Percentiles rank a stretch among this genome's conserved stretches.
Conservation (phyloP, 148 eudicot species). For the Talinum fruticosum region DNA sequence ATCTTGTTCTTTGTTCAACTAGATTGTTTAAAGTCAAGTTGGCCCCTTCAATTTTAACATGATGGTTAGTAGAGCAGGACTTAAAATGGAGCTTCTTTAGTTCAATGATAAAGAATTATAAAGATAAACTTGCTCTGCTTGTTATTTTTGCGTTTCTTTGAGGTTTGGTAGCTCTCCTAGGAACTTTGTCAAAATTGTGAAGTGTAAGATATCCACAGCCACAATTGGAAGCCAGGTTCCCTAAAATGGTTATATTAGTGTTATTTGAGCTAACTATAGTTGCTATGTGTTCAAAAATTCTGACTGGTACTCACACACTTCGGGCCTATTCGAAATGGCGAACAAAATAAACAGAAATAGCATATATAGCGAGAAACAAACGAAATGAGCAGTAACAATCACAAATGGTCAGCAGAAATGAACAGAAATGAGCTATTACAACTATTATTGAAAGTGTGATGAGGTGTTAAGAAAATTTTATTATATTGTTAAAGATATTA, state of each 20-base stretch:
- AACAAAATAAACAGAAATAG: too few relatives aligned
- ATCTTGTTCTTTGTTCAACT: background rate
- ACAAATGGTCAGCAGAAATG: too few relatives aligned
- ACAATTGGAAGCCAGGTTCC: background rate
- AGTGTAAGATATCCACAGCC: background rate
- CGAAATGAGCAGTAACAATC: too few relatives aligned
- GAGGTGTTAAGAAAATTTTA: too few relatives aligned
- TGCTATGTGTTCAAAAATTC: background rate
- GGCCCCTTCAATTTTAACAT: background rate
- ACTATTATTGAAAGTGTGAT: too few relatives aligned
- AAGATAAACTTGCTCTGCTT: background rate
- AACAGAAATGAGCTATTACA: too few relatives aligned
- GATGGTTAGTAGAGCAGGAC: background rate
- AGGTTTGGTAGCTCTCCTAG: background rate
- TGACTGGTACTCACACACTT: too few relatives aligned
- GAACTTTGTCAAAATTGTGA: background rate
- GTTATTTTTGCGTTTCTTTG: background rate
- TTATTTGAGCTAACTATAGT: background rate
- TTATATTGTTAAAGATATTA: too few relatives aligned
- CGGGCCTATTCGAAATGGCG: too few relatives aligned
- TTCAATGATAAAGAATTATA: background rate
- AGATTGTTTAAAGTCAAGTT: background rate
- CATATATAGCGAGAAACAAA: too few relatives aligned
- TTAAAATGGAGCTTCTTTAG: background rate
- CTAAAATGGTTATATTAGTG: too few relatives aligned